Evolutionary conservation across 2,329 filamentous ascomycete species (phyloP).

Genomic region (Cytospora mali): DNA sequence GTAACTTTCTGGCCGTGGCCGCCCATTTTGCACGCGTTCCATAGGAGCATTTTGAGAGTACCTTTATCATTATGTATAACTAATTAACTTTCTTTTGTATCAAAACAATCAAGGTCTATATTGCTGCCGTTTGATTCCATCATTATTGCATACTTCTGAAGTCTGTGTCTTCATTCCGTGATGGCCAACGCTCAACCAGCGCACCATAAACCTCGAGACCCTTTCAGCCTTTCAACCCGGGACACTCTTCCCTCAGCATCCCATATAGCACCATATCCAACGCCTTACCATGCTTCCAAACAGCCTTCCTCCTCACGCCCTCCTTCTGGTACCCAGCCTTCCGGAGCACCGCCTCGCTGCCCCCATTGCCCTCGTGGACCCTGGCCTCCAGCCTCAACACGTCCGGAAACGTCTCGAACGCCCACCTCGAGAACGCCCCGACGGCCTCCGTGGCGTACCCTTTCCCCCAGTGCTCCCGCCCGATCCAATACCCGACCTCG

Average conservation of each 20-base stretch:
- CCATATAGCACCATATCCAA: constrained; percentile 44
- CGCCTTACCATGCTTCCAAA: constrained; percentile 46
- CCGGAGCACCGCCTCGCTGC: constrained; percentile 46
- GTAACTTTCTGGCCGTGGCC: not conserved
- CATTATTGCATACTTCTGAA: not conserved
- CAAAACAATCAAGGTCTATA: not conserved
- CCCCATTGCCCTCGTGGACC: constrained; percentile 43
- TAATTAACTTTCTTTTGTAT: not conserved
- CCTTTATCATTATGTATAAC: not conserved
- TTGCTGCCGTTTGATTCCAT: not conserved
- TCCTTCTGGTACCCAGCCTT: constrained; percentile 49
- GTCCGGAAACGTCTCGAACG: constrained; percentile 45
- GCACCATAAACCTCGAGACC: not conserved
- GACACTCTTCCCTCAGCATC: constrained; percentile 42
- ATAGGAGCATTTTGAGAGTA: not conserved
- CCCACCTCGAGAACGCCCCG: constrained; percentile 45
- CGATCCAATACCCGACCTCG: constrained; percentile 55
- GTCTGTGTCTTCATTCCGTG: not conserved
- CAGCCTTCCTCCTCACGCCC: constrained; percentile 45
- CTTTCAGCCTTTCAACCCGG: constrained; percentile 29
- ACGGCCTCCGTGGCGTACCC: constrained; percentile 48
- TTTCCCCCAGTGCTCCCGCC: constrained; percentile 46
- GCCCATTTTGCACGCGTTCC: not conserved
- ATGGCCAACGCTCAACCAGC: not conserved
- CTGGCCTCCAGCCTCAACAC: constrained; percentile 47